phyloP scores from a whole-genome alignment of 1,139 yeast species.

The Protomyces macrosporus region DNA sequence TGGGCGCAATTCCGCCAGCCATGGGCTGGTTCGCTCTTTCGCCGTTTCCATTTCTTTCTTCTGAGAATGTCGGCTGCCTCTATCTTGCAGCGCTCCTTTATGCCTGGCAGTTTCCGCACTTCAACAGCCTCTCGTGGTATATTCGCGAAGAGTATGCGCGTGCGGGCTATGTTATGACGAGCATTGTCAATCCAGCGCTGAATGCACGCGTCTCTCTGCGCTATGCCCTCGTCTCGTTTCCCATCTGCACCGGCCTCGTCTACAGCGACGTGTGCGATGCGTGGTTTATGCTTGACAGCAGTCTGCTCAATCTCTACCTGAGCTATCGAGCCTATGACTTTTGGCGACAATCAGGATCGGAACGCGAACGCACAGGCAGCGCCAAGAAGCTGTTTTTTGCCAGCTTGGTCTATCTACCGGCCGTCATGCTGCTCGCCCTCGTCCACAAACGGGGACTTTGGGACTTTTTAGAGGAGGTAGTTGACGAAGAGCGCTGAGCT shows the following conservation, averaged over 20 bases:
- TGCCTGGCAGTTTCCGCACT: slow-evolving; percentile 99
- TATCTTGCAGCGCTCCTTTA: slow-evolving; percentile 73
- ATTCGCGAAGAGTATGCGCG: slow-evolving; percentile 79
- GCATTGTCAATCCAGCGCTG: slow-evolving; percentile 82
- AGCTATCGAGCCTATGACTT: slow-evolving; percentile 72
- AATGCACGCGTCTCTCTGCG: slow-evolving; percentile 92
- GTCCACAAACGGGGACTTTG: slow-evolving; percentile 91
- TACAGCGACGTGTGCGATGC: slow-evolving; percentile 79
- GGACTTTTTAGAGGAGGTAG: slow-evolving; percentile 56
- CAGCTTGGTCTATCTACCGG: slow-evolving; percentile 91
- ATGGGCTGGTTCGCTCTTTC: slow-evolving; percentile 95
- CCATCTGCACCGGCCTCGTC: slow-evolving; percentile 76
- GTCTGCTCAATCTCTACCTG: slow-evolving; percentile 79
- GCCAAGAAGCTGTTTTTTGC: slow-evolving; percentile 91
- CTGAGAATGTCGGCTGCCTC: slow-evolving; percentile 40
- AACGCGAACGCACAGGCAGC: slow-evolving; percentile 42
- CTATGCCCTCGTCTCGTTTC: slow-evolving; percentile 85
- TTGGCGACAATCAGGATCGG: slow-evolving; percentile 48
- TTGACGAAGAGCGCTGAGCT: not conserved
- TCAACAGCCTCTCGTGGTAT: slow-evolving; percentile 84
- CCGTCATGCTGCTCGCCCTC: slow-evolving; percentile 83
- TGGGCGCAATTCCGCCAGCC: slow-evolving; percentile 96
- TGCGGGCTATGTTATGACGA: slow-evolving; percentile 96
- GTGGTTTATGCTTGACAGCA: slow-evolving; percentile 72
- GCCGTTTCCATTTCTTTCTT: slow-evolving; percentile 13